Evolutionary conservation across 352 stramenopile genomes (phyloP), one percentile per base, ranked within the genome.

Genomic region (Phytophthora podocarpi): DNA sequence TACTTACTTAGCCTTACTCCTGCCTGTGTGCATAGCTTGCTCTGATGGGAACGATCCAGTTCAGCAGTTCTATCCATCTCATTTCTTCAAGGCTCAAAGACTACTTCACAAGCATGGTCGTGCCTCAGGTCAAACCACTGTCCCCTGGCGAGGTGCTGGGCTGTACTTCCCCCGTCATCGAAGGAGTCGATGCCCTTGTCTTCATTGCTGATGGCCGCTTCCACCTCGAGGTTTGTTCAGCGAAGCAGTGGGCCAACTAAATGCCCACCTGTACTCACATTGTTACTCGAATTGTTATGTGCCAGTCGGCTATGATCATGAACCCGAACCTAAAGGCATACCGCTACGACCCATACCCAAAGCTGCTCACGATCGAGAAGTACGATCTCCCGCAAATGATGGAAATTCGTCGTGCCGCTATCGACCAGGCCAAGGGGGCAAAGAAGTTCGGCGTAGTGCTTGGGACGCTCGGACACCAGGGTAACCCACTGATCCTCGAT

Each of bases 121-220:
- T 98, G 34, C 93, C 97, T n/a, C 97, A 99, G 79, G 88, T 96
- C 12, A 99, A 99, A 68, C 98, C 97, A 18, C 76, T 99, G 8
- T 99, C 93, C 10, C 96, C 93, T 9, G 97, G 98, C 16, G 98
- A 99, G 82, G 97, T 99, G 11, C 76, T 99, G 27, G 98, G 98
- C 26, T 99, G 98, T 74, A 99, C 98, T 11, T 98, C 97, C 13
- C 98, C 98, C 6, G 80, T 90, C 12, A 90, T 99, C 26, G 72
- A 95, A 20, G 89, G 96, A n/a, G 76, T 90, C 9, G 87, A 98
- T 15, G 86, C 96, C 16, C 84, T 99, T 36, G 89, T 99, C 15
- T 99, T 99, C 79, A 89, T 99, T 36, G 97, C 98, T 6, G 98
- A 99, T 67, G 98, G 98, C 5, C 88, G 98, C 30, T 99, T 99